phyloP scores from a whole-genome alignment of 495 filamentous ascomycete species.

The Tuber melanosporum region DNA sequence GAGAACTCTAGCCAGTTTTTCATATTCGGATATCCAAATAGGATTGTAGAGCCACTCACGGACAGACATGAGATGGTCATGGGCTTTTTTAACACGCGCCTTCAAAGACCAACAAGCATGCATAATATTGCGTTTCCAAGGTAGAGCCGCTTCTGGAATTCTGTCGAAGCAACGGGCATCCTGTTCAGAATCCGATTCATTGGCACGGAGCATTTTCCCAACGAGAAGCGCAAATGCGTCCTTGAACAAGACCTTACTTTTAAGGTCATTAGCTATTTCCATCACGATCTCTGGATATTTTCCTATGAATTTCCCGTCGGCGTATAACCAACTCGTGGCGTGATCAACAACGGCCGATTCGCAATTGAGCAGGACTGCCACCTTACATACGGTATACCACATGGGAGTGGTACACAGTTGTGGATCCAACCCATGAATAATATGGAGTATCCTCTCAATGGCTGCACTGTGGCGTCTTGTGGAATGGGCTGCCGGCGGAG shows the following conservation, averaged over 20 bases:
- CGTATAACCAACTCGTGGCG: slow-evolving; percentile 49
- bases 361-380: slow-evolving; percentile 27
- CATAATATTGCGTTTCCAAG: slow-evolving; percentile 20
- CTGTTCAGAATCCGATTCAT: slow-evolving; percentile 24
- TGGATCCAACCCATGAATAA: slow-evolving; percentile 36
- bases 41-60: slow-evolving; percentile 28
- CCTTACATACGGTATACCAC: slow-evolving; percentile 38
- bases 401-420: slow-evolving; percentile 33
- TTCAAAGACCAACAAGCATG: slow-evolving; percentile 24
- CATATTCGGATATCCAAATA: slow-evolving; percentile 24
- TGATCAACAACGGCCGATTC: slow-evolving; percentile 38
- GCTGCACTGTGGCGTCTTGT: slow-evolving; percentile 27
- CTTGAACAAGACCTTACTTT: slow-evolving; percentile 44
- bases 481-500: slow-evolving; percentile 22
- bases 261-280: slow-evolving; percentile 47
- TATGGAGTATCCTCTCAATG: slow-evolving; percentile 33
- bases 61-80: slow-evolving; percentile 12
- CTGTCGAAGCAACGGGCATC: not conserved
- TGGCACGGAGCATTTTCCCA: slow-evolving; percentile 46
- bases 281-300: slow-evolving; percentile 48
- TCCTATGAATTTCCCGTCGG: slow-evolving; percentile 48
- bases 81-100: slow-evolving; percentile 9
- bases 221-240: slow-evolving; percentile 50
- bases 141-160: slow-evolving; percentile 8
- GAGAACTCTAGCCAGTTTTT: slow-evolving; percentile 8